Base-by-base conservation (phyloP, 2,329 filamentous ascomycete species). In the Colletotrichum graminicola region DNA sequence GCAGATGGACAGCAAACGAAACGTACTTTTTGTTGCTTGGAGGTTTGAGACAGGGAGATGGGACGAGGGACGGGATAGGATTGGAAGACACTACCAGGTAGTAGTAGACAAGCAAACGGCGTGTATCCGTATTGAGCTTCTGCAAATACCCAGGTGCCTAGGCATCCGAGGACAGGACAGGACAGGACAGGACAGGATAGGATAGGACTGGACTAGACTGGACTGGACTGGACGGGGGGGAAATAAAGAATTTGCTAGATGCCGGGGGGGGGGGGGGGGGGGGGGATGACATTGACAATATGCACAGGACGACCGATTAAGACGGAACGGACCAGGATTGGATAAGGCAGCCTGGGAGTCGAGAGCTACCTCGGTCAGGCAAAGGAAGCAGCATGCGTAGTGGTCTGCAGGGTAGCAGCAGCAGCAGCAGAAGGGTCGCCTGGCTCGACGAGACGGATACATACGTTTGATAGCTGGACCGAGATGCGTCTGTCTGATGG, bases 351-450 rank as follows among this genome's bases (percentile, higher is more conserved):
- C n/a, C 43, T 36, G 5, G 56, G 41, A 23, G 5, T 16, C 16
- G 32, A 64, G 52, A 71, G 65, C 65, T 68, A 68, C 59, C 59
- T 65, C 59, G 65, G 54, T 43, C 59, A 43, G 43, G 52, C 23
- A 54, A 60, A 18, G 34, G 21, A 18, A 8, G 29, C 29, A 29
- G 4, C 29, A 29, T 29, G 29, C 29, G 29, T 4, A 29, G 29
- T 29, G 29, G 29, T 4, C 5, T 57, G 63, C 32, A 62, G 51
- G 47, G 47, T 71, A 67, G 68, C 68, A 68, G 32, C 41, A 10
- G 52, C n/a, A n/a, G n/a, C n/a, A n/a, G n/a, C n/a, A n/a, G 36
- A 71, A 56, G 41, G 36, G n/a, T 43, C 10, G 57, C 14, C 67
- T 62, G 21, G 34, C 62, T 41, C 23, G 51, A 51, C 6, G 57